Evolutionary conservation across 257 asterid species (phyloP).

Genomic region (Petunia axillaris): DNA sequence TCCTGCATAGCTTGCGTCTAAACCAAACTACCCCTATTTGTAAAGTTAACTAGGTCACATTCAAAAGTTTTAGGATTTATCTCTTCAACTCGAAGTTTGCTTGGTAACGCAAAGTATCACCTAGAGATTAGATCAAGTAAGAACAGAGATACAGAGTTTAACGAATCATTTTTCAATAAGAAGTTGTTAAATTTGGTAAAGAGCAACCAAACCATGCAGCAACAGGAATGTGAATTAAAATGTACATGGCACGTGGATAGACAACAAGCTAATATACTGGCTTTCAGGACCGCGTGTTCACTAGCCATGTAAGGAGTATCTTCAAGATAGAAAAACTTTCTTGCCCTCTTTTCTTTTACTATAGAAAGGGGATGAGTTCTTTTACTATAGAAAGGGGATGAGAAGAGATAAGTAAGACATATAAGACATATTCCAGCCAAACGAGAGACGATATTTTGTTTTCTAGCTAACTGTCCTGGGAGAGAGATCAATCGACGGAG

Average conservation of each 20-base stretch:
- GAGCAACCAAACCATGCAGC: neutral
- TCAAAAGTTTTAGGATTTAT: neutral
- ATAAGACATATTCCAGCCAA: no score
- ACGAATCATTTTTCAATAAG: neutral
- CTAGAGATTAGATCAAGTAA: neutral
- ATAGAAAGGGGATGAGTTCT: neutral
- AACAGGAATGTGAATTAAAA: neutral
- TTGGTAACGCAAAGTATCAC: neutral
- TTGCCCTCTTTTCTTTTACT: neutral
- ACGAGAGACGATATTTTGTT: no score
- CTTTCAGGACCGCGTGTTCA: neutral
- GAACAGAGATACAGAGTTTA: neutral
- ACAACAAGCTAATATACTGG: neutral
- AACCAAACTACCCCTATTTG: no score
- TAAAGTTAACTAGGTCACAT: neutral
- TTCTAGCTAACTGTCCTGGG: neutral
- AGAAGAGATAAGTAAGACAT: neutral
- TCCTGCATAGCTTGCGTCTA: no score
- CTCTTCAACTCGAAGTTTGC: neutral
- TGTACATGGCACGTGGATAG: neutral
- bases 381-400: neutral
- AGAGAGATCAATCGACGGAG: neutral
- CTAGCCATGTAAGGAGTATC: constrained; percentile 6
- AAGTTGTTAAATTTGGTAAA: neutral
- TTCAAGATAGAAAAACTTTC: neutral